Percentiles rank a stretch among this genome's conserved stretches.
phyloP scores from a whole-genome alignment of 352 stramenopile genomes.

The Hyaloperonospora arabidopsidis region DNA sequence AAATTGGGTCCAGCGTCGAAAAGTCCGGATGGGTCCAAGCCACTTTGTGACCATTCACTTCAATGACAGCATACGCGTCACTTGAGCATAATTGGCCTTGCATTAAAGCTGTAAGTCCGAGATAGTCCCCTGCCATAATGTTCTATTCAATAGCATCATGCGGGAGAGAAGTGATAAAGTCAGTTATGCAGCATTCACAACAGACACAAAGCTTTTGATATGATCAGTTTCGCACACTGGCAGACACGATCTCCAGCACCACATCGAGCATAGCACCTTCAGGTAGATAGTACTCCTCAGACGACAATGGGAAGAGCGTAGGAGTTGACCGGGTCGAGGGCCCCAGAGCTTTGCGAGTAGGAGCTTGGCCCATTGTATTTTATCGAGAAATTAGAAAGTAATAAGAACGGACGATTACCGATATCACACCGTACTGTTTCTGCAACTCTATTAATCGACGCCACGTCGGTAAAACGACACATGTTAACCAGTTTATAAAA shows the following conservation, averaged over 20 bases:
- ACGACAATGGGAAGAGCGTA: slow-evolving; percentile 16
- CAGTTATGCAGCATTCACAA: not conserved
- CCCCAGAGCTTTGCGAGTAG: slow-evolving; percentile 5
- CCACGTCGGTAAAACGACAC: too few relatives aligned
- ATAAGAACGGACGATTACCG: too few relatives aligned
- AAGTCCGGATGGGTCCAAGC: slow-evolving; percentile 35
- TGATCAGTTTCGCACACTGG: slow-evolving; percentile 8
- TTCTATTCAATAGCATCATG: slow-evolving; percentile 1
- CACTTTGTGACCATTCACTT: slow-evolving; percentile 28
- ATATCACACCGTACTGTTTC: too few relatives aligned
- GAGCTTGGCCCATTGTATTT: slow-evolving; percentile 27
- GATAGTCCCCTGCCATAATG: slow-evolving; percentile 28
- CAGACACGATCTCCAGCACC: slow-evolving; percentile 30
- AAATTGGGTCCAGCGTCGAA: slow-evolving; percentile 26
- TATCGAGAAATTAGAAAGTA: slow-evolving; percentile 7
- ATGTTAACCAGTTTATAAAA: too few relatives aligned
- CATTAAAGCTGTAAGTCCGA: slow-evolving; percentile 19
- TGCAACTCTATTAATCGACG: too few relatives aligned
- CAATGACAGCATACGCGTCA: slow-evolving; percentile 33
- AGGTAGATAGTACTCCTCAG: slow-evolving; percentile 15
- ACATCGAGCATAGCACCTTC: slow-evolving; percentile 26
- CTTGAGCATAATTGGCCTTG: slow-evolving; percentile 29
- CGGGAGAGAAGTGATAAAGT: not conserved
- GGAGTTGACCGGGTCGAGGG: slow-evolving; percentile 1
- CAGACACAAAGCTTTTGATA: not conserved